Evolutionary conservation across 169 alveolate genomes (phyloP).

Genomic region (Plasmodium inui): DNA sequence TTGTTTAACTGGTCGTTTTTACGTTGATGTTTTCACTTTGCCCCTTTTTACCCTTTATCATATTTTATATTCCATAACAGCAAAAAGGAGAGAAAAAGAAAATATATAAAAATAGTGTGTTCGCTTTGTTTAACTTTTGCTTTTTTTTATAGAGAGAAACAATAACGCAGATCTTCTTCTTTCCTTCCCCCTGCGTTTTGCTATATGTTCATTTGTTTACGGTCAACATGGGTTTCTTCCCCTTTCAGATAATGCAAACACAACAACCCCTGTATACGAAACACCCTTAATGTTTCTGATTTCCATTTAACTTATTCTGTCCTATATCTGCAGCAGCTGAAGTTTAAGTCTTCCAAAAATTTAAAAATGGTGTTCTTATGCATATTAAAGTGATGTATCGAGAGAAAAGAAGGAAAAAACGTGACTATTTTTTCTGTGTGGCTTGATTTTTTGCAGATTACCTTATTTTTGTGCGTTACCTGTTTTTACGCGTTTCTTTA

Average conservation of each 20-base stretch:
- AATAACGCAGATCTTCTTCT: background rate
- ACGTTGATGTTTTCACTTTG: background rate
- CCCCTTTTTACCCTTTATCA: background rate
- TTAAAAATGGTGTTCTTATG: slow-evolving; percentile 55
- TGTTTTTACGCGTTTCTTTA: background rate
- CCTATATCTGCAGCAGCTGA: slow-evolving; percentile 18
- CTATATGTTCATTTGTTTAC: background rate
- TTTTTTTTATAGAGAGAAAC: background rate
- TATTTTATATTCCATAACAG: slow-evolving; percentile 44
- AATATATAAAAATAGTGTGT: background rate
- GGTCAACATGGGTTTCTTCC: slow-evolving; percentile 27
- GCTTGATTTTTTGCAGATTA: slow-evolving; percentile 3
- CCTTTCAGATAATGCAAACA: slow-evolving; percentile 2
- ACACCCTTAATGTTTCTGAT: slow-evolving; percentile 11
- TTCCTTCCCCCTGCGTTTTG: slow-evolving; percentile 9
- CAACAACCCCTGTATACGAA: slow-evolving; percentile 37
- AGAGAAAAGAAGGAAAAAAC: background rate
- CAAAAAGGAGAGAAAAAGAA: background rate
- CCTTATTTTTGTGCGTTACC: background rate
- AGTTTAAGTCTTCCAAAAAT: slow-evolving; percentile 65
- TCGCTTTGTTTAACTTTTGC: background rate
- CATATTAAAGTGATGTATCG: slow-evolving; percentile 39
- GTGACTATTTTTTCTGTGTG: background rate
- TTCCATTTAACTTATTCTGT: slow-evolving; percentile 72
- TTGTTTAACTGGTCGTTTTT: background rate